phyloP scores from a whole-genome alignment of 1,284 basidiomycete species.

The Ganoderma sp. region DNA sequence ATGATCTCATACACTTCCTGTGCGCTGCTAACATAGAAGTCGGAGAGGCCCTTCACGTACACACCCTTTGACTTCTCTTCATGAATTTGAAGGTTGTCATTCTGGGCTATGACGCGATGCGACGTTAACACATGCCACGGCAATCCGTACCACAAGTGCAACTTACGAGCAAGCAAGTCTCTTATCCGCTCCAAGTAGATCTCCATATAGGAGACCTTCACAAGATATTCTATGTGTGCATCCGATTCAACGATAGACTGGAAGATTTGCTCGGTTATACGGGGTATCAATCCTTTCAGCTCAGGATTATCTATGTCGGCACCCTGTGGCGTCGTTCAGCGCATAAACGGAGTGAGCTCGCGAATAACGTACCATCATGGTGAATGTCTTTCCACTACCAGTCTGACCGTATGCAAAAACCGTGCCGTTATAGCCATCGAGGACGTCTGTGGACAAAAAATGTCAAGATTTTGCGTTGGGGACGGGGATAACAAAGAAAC shows the following conservation, averaged over 20 bases:
- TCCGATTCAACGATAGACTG: constrained; percentile 96
- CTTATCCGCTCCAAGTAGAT: constrained; percentile 98
- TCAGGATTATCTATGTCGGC: constrained; percentile 94
- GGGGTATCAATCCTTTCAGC: constrained; percentile 95
- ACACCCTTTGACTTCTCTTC: constrained; percentile 98
- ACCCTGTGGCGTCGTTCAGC: constrained; percentile 61
- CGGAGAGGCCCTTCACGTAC: constrained; percentile 97
- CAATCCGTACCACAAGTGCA: constrained; percentile 7
- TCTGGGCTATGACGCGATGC: constrained; percentile 72
- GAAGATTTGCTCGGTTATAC: constrained; percentile 99
- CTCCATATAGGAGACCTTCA: constrained; percentile 99
- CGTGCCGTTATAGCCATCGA: constrained; percentile 98
- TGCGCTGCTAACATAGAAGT: constrained; percentile 97
- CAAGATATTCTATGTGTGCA: constrained; percentile 94
- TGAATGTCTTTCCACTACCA: constrained; percentile 95
- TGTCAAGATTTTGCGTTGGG: not conserved
- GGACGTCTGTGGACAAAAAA: constrained; percentile 74
- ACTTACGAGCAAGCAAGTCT: constrained; percentile 94
- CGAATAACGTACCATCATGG: constrained; percentile 83
- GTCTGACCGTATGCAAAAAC: constrained; percentile 99
- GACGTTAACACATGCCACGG: constrained; percentile 9
- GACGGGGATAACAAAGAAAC: not conserved
- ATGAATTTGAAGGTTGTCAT: constrained; percentile 98
- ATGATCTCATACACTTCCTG: constrained; percentile 99
- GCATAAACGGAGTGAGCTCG: constrained; percentile 13